These are phyloP conservation scores for Leishmania lainsoni DNA, from an alignment of 208 protist genomes.

Conservation along the genomic window DNA sequence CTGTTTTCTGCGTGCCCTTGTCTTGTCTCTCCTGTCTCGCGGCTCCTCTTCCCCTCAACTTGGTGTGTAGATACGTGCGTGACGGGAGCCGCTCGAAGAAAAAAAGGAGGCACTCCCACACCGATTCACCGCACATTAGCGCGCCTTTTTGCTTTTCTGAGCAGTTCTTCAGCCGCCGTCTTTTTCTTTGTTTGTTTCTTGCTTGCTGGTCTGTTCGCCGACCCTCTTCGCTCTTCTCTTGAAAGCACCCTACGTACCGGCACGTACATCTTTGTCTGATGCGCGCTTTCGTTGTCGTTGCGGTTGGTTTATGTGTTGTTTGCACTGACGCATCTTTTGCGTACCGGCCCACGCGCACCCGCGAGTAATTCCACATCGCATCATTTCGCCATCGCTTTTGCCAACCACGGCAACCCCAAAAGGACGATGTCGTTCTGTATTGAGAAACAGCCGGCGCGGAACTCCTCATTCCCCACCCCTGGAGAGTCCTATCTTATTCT, in stretches of 20 bases:
- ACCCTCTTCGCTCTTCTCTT: background rate
- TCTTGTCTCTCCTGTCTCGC: constrained; percentile 8
- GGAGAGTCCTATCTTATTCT: constrained; percentile 77
- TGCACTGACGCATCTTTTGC: background rate
- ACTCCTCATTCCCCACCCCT: constrained; percentile 70
- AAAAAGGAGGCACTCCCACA: too few species aligned
- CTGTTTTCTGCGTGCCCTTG: constrained; percentile 3
- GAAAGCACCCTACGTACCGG: background rate
- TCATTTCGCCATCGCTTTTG: background rate
- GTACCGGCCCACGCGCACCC: background rate
- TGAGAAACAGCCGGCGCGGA: constrained; percentile 24
- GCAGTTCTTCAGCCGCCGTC: background rate
- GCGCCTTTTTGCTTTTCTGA: constrained; percentile 19
- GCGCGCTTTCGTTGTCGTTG: background rate
- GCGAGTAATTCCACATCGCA: background rate
- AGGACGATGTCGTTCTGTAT: constrained; percentile 48
- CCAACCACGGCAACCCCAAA: background rate
- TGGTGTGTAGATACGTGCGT: background rate
- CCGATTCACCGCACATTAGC: background rate
- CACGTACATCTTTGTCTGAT: background rate
- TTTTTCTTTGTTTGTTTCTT: background rate
- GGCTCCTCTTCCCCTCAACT: background rate
- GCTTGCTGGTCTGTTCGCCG: background rate
- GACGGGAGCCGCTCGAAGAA: background rate
- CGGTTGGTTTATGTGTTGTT: too few species aligned